Conservation (phyloP, 2,329 filamentous ascomycete genomes). For the Pseudocercospora cruenta region DNA sequence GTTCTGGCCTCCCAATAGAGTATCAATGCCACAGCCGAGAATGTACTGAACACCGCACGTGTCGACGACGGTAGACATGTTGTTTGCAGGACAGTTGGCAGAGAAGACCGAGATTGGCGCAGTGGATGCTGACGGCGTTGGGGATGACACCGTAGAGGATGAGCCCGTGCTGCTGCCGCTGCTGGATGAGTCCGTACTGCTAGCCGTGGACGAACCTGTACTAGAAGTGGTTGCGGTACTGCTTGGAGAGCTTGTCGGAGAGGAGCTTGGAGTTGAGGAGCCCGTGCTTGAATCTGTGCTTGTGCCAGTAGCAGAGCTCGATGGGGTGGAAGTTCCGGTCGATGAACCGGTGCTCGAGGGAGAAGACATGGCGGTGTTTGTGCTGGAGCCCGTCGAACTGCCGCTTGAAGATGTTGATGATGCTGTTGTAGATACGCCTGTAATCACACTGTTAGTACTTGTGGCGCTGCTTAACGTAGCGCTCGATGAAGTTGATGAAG, state of each 20-base stretch:
- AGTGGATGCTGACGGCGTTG: background rate
- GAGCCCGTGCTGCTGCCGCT: background rate
- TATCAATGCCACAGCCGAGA: constrained; percentile 1
- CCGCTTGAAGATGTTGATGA: constrained; percentile 1
- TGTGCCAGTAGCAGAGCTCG: background rate
- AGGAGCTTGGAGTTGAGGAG: background rate
- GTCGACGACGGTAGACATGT: constrained; percentile 3
- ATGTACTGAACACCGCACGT: constrained; percentile 8
- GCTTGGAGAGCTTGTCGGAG: background rate
- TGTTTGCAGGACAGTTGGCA: constrained; percentile 6
- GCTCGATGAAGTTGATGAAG: constrained; percentile 3
- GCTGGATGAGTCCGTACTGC: background rate
- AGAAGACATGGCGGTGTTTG: constrained; percentile 5
- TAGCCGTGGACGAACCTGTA: background rate
- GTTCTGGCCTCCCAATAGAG: background rate
- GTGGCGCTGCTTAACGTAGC: background rate
- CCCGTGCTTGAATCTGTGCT: background rate
- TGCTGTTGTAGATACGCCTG: background rate
- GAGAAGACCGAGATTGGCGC: background rate
- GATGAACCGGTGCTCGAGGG: background rate
- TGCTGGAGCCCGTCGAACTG: background rate
- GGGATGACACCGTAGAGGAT: background rate
- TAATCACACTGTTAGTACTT: background rate
- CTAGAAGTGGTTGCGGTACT: background rate
- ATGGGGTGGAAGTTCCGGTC: background rate